Evolutionary conservation across 2,329 filamentous ascomycete genomes (phyloP).

Genomic region (Chalara sp.): DNA sequence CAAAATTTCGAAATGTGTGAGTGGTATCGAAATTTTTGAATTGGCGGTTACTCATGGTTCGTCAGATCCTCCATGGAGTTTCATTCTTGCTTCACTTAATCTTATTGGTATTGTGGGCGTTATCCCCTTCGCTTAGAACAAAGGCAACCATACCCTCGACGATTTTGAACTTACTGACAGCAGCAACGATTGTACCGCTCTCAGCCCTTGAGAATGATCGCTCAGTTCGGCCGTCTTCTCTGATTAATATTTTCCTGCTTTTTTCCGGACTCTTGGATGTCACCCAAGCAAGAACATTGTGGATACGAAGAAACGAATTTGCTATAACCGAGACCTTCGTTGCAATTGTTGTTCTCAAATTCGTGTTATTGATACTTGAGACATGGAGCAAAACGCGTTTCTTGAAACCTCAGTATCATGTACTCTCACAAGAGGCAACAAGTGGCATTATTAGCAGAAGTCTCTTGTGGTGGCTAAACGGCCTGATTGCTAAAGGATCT

Average conservation of each 20-base stretch:
- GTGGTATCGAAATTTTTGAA: background rate
- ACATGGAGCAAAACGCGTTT: conserved; percentile 12
- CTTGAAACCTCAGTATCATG: conserved; percentile 12
- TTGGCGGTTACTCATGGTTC: background rate
- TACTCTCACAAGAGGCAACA: conserved; percentile 23
- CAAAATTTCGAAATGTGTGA: background rate
- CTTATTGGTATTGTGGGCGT: conserved; percentile 10
- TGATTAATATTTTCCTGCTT: conserved; percentile 13
- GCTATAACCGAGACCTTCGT: conserved; percentile 10
- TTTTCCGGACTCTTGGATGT: conserved; percentile 11
- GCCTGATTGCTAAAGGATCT: conserved; percentile 27
- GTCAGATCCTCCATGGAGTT: background rate
- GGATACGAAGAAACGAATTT: conserved; percentile 16
- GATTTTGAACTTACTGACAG: conserved; percentile 6
- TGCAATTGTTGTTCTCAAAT: conserved; percentile 13
- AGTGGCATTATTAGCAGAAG: conserved; percentile 27
- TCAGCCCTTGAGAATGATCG: conserved; percentile 2
- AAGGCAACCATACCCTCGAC: conserved; percentile 18
- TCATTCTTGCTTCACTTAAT: conserved; percentile 8
- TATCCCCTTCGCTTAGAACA: conserved; percentile 2
- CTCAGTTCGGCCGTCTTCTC: conserved; percentile 3
- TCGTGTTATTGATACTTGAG: conserved; percentile 16
- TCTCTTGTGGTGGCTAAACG: conserved; percentile 32
- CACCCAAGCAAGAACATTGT: conserved; percentile 15
- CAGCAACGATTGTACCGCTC: conserved; percentile 5